These are phyloP conservation scores for Eucalyptus fibrosa DNA, from an alignment of 345 rosid genomes.

Conservation along the genomic window DNA sequence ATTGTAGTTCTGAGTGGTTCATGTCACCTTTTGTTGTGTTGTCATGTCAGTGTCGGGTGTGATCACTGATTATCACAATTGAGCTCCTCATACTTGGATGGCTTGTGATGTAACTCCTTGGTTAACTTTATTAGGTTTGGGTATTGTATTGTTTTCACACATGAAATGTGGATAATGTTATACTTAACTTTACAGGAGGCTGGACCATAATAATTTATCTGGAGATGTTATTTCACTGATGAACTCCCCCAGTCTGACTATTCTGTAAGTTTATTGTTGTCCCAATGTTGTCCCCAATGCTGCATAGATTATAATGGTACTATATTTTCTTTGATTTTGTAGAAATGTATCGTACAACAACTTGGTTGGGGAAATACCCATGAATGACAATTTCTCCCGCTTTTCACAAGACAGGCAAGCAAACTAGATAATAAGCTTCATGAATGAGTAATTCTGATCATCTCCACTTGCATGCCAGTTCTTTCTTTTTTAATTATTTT, in stretches of 20 bases:
- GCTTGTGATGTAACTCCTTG: background rate
- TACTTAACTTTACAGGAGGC: slow-evolving; percentile 39
- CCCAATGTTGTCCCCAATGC: background rate
- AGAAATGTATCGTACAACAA: slow-evolving; percentile 86
- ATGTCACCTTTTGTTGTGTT: background rate
- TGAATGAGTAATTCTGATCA: background rate
- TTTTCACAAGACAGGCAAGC: slow-evolving; percentile 60
- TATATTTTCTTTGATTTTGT: background rate
- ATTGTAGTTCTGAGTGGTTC: background rate
- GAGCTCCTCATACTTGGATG: background rate
- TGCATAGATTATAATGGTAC: background rate
- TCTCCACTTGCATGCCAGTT: background rate
- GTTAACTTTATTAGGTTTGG: background rate
- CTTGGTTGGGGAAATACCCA: slow-evolving; percentile 69
- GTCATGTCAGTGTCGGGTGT: background rate
- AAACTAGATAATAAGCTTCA: background rate
- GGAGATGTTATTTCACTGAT: slow-evolving; percentile 59
- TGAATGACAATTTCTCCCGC: slow-evolving; percentile 65
- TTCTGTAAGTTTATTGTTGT: slow-evolving; percentile 35
- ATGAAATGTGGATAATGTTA: background rate
- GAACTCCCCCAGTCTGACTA: slow-evolving; percentile 60
- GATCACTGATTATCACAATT: background rate
- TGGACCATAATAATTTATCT: slow-evolving; percentile 73
- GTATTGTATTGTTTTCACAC: background rate
- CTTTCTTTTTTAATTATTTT: no score